Base-by-base conservation (phyloP, 441 rosid genomes). In the Adansonia gregorii region DNA sequence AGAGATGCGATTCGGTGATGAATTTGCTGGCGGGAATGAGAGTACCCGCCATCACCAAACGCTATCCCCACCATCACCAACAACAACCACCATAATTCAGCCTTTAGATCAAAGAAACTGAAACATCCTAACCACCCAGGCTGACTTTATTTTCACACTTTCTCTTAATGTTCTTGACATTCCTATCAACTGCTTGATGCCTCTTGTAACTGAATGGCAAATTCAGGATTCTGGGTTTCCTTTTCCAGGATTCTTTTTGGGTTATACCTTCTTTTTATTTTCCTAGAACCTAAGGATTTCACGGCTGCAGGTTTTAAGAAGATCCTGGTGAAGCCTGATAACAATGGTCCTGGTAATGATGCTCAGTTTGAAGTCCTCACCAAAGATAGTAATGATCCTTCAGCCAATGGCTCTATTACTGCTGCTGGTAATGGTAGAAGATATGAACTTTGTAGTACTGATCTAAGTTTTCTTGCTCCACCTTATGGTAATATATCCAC, bases 401-500 rank as follows among this genome's bases (percentile, higher is more conserved):
- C 4, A 31, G 4, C 67, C 14, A 67, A 71, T 46, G 66, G 61
- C 59, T 27, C 70, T 60, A 76, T 43, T 49, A 65, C 20, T 60
- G 10, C 63, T 31, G 58, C 70, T 19, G 71, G 65, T 20, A 76
- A 19, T 15, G 81, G 73, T 46, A 81, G 59, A 56, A 79, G 80
- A 75, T 74, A 85, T 15, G 86, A 85, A 77, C 92, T 92, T 63
- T 95, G 99, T 79, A 83, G 84, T 39, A 85, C 80, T 8, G 88
- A 88, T 67, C 67, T 88, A 70, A 83, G 86, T 43, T 86, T 94
- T 64, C 97, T 95, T 73, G 92, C 94, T 71, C 98, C 97, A 3
- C 98, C 99, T 0, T 95, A 92, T 76, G 86, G 85, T 58, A 94
- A 89, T 71, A 77, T 89, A 72, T 87, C 98, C 11, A 82, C 85